Base-by-base conservation (phyloP, 306 rosid genomes). In the Nissolia schottii region DNA sequence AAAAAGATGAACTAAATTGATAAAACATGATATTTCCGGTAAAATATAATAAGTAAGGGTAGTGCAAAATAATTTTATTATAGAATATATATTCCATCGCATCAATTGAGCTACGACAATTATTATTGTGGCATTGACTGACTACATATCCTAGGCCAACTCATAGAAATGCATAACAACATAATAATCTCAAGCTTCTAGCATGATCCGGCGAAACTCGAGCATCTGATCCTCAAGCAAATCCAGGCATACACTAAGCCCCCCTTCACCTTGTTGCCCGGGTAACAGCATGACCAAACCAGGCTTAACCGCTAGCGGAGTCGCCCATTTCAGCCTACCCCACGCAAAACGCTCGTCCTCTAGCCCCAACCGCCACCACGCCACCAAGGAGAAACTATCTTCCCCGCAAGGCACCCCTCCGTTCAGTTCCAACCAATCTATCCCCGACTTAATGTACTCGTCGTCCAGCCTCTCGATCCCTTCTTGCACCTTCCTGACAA, bases 371-470 rank as follows among this genome's bases (percentile, higher is more conserved):
- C 77, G 81, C 86, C 78, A 83, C 90, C 93, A 81, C 62, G 88
- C 74, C 57, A 86, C 87, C 63, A 88, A 57, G 12, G 87, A 88
- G 71, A 88, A 88, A 78, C 88, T 64, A 31, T 79, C 77, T 56
- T 86, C 87, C 28, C 19, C 48, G 22, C 85, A 74, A 29, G 93
- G 93, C 35, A 86, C 87, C 3, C 93, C 93, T 32, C 35, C 67
- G 6, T 81, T 74, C 62, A 76, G 72, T 69, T 83, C 93, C 15
- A 88, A 83, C 93, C 93, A 88, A 70, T 83, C 87, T 19, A 85
- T 61, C 9, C 85, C 84, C 2, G 93, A 85, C 54, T 81, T 74
- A 4, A 85, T 79, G 45, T 88, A 88, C 76, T 81, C 87, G 28
- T 83, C 81, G 64, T 84, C 63, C 53, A 88, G 73, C 50, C 87